Percentiles rank a stretch among this genome's conserved stretches.
These are phyloP conservation scores for Trichoderma pleuroti DNA, from an alignment of 2,329 filamentous ascomycete species.

Conservation along the genomic window DNA sequence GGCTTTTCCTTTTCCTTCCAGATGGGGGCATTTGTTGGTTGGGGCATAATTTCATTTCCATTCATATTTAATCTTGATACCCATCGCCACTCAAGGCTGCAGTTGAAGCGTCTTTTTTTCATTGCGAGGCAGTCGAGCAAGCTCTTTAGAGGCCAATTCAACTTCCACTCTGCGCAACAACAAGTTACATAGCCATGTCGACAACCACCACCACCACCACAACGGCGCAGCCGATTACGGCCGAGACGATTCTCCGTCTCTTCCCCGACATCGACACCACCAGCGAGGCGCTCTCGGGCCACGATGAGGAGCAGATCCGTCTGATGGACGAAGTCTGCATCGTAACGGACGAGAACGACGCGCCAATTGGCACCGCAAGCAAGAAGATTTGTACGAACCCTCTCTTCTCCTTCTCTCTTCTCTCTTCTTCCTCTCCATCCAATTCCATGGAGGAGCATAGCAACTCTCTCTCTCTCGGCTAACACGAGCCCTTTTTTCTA, in stretches of 20 bases:
- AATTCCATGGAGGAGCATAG: background rate
- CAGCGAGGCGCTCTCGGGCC: constrained; percentile 75
- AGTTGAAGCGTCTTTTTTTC: background rate
- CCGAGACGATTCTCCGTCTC: constrained; percentile 78
- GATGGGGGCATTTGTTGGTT: background rate
- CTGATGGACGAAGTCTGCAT: constrained; percentile 99
- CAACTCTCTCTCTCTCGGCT: background rate
- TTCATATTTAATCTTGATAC: constrained; percentile 13
- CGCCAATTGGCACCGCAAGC: constrained; percentile 91
- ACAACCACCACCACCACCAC: constrained; percentile 44
- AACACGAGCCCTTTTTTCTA: constrained; percentile 37
- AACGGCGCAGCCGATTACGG: constrained; percentile 65
- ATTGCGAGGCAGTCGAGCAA: background rate
- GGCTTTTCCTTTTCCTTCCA: background rate
- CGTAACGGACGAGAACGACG: constrained; percentile 86
- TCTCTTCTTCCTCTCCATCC: background rate
- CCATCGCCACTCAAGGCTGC: constrained; percentile 5
- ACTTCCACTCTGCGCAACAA: background rate
- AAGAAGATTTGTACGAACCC: constrained; percentile 86
- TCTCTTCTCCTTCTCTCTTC: background rate
- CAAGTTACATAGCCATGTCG: constrained; percentile 19
- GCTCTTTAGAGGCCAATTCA: background rate
- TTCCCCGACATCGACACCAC: constrained; percentile 79
- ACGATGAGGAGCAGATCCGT: constrained; percentile 96
- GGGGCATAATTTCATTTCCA: constrained; percentile 4